These are phyloP conservation scores for Lactarius hatsudake DNA, from an alignment of 768 basidiomycete species.

Conservation along the genomic window DNA sequence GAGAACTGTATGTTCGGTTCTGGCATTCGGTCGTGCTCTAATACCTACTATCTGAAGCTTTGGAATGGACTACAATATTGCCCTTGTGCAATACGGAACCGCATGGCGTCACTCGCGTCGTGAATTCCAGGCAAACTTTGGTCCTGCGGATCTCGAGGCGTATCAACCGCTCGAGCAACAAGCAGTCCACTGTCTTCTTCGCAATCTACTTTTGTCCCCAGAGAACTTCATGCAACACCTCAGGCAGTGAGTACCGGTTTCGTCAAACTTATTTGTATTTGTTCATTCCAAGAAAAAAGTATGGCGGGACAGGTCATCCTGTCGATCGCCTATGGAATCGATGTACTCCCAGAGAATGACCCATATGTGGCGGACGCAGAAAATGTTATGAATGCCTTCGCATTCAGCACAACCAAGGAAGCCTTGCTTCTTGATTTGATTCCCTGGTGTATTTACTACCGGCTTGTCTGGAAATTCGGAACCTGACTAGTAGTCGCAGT, in stretches of 20 bases:
- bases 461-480: too few species aligned
- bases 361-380: too few species aligned
- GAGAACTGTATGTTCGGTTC: background rate
- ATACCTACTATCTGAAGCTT: background rate
- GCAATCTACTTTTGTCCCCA: background rate
- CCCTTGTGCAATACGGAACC: background rate
- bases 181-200: background rate
- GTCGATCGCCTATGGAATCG: too few species aligned
- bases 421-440: too few species aligned
- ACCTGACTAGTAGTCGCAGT: too few species aligned
- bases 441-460: too few species aligned
- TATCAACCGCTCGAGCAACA: background rate
- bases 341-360: too few species aligned
- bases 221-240: background rate
- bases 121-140: background rate
- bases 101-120: background rate
- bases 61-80: background rate
- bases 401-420: too few species aligned
- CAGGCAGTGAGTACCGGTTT: background rate
- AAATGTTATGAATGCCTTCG: too few species aligned
- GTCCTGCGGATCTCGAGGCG: background rate
- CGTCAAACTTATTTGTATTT: background rate
- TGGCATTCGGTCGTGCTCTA: background rate
- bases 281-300: background rate
- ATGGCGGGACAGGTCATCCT: background rate